Base-by-base conservation (phyloP, 2,329 filamentous ascomycete species). In the Myriosclerotinia curreyana region DNA sequence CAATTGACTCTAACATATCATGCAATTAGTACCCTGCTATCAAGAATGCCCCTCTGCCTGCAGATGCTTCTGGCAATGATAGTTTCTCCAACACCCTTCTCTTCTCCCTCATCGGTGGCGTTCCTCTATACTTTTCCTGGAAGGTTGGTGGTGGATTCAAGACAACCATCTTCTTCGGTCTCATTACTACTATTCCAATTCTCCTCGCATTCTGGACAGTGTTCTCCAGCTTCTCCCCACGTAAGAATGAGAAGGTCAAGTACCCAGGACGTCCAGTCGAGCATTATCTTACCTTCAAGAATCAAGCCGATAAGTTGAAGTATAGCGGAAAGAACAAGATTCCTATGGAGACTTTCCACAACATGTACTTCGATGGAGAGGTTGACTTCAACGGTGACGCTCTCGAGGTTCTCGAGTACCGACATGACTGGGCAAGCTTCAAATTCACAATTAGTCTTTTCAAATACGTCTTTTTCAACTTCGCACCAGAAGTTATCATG, bases 401-500 rank as follows among this genome's bases (percentile, higher is more conserved):
- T 73, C 83, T 98, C 68, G 94, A 98, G 75, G 82, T 91, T 55
- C 80, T 98, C 78, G 95, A 98, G 79, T 95, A 95, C 81, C 85
- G 95, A 74, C 94, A 98, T 76, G 95, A 99, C 78, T 98, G 95
- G 95, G 91, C 92, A 71, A 95, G 85, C 82, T 97, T 96, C 83
- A 85, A 87, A 74, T 96, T 98, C 79, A 97, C 94, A 68, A 78
- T 89, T 73, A 83, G 87, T 73, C 82, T 97, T 70, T 92, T 93
- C 83, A 90, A 90, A 81, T 93, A 88, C 80, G 93, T 98, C 79
- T 80, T 98, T 72, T 87, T 91, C 67, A 88, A 87, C 76, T 91
- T 96, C 81, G 86, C 96, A 69, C 91, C 91, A 54, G 94, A 97
- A 77, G 85, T 96, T 68, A 88, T 97, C 73, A 88, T 96, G 83